Conservation (phyloP, 345 rosid species). For the Citrus sinensis region DNA sequence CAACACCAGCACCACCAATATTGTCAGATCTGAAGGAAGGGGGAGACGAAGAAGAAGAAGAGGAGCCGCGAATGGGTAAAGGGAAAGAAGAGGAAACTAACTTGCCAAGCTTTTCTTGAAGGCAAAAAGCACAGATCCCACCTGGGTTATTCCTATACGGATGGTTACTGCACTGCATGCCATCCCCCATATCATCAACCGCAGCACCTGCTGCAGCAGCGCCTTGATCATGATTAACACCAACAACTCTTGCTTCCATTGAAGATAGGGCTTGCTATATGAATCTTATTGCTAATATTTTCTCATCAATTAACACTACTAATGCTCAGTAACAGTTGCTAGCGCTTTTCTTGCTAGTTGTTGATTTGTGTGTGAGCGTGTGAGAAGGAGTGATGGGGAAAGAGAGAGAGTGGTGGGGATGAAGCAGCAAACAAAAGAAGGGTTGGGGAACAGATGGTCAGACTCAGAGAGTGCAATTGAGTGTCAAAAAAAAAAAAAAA, state of each 20-base stretch:
- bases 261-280: neutral
- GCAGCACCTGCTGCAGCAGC: slow-evolving; percentile 33
- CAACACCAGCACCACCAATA: neutral
- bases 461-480: slow-evolving; percentile 25
- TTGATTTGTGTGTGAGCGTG: neutral
- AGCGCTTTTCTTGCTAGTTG: neutral
- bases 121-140: slow-evolving; percentile 98
- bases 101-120: slow-evolving; percentile 96
- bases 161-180: slow-evolving; percentile 79
- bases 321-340: too few relatives aligned
- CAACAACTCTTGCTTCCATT: slow-evolving; percentile 16
- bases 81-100: slow-evolving; percentile 89
- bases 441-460: slow-evolving; percentile 21
- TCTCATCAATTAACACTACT: neutral
- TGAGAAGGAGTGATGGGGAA: neutral
- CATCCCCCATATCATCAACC: slow-evolving; percentile 74
- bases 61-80: slow-evolving; percentile 44
- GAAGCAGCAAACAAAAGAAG: slow-evolving; percentile 23
- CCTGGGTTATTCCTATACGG: slow-evolving; percentile 80
- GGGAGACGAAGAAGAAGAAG: slow-evolving; percentile 67
- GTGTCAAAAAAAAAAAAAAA: slow-evolving; percentile 14
- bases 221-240: slow-evolving; percentile 7
- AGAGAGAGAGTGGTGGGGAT: slow-evolving; percentile 6
- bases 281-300: neutral
- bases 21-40: slow-evolving; percentile 87